A percentile compares a stretch with the other conserved stretches of the same genome.
Conservation (phyloP, 1,284 basidiomycete genomes). For the Pulveroboletus sp. region DNA sequence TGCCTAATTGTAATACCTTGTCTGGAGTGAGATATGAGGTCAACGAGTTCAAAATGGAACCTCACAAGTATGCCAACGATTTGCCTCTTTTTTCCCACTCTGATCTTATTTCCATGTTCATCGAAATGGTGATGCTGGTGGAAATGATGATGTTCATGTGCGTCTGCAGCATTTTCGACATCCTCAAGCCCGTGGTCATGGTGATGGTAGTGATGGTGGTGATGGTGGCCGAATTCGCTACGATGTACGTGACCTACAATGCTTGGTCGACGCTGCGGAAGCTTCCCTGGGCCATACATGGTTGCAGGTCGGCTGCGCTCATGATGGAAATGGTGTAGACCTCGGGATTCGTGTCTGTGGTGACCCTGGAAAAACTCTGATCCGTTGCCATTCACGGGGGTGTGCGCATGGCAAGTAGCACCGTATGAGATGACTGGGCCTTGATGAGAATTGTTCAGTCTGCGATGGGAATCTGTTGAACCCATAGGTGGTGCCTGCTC, state of each 20-base stretch:
- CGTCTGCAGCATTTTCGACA: not conserved
- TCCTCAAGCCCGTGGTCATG: constrained; percentile 8
- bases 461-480: constrained; percentile 5
- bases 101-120: constrained; percentile 23
- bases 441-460: constrained; percentile 7
- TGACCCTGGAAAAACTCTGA: constrained; percentile 40
- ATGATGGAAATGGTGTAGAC: constrained; percentile 41
- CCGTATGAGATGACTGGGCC: constrained; percentile 24
- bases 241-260: constrained; percentile 3
- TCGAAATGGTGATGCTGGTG: constrained; percentile 4
- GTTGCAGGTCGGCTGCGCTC: constrained; percentile 27
- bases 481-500: constrained; percentile 25
- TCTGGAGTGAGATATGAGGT: not conserved
- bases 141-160: constrained; percentile 6
- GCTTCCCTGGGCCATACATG: constrained; percentile 27
- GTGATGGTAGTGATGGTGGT: too few species aligned
- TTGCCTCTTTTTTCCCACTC: constrained; percentile 55
- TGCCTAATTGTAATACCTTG: constrained; percentile 74
- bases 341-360: constrained; percentile 46
- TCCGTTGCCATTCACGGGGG: not conserved
- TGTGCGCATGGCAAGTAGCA: constrained; percentile 13
- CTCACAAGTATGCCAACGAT: constrained; percentile 65
- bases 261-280: not conserved
- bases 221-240: constrained; percentile 13
- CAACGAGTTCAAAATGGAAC: not conserved